Conservation (phyloP, 129 eudicot species). For the Solidago caesia region DNA sequence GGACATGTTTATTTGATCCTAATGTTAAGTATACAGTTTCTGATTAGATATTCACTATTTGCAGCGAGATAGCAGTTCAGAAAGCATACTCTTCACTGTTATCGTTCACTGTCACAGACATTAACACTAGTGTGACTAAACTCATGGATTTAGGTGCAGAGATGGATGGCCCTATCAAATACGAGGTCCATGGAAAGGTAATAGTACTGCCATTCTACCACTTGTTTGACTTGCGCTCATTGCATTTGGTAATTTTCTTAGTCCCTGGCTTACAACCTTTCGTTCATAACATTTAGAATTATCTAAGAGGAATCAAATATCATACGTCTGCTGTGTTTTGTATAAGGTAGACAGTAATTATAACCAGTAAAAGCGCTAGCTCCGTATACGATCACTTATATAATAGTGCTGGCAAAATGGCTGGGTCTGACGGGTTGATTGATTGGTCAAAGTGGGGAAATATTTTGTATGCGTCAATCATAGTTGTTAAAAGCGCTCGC, state of each 20-base stretch:
- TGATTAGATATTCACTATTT: constrained; percentile 19
- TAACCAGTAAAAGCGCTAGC: background rate
- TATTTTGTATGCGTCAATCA: too few relatives aligned
- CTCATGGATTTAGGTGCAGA: constrained; percentile 92
- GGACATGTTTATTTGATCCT: background rate
- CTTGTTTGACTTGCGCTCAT: background rate
- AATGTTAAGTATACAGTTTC: background rate
- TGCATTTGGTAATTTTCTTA: background rate
- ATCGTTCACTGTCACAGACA: constrained; percentile 80
- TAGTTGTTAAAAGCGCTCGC: too few relatives aligned
- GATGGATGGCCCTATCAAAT: constrained; percentile 91
- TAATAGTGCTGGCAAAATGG: too few relatives aligned
- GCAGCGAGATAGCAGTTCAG: constrained; percentile 58
- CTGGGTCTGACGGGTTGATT: too few relatives aligned
- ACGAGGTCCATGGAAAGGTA: constrained; percentile 98
- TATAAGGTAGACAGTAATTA: background rate
- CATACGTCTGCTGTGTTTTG: background rate
- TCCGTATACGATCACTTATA: background rate
- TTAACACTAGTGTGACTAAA: constrained; percentile 65
- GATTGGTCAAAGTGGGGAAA: too few relatives aligned
- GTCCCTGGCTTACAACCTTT: background rate
- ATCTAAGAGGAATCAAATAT: background rate
- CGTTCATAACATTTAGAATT: background rate
- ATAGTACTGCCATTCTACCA: background rate
- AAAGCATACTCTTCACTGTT: constrained; percentile 85